A percentile compares a stretch with the other conserved stretches of the same genome.
Evolutionary conservation across 2,329 filamentous ascomycete genomes (phyloP).

Genomic region (Colletotrichum acutatum): DNA sequence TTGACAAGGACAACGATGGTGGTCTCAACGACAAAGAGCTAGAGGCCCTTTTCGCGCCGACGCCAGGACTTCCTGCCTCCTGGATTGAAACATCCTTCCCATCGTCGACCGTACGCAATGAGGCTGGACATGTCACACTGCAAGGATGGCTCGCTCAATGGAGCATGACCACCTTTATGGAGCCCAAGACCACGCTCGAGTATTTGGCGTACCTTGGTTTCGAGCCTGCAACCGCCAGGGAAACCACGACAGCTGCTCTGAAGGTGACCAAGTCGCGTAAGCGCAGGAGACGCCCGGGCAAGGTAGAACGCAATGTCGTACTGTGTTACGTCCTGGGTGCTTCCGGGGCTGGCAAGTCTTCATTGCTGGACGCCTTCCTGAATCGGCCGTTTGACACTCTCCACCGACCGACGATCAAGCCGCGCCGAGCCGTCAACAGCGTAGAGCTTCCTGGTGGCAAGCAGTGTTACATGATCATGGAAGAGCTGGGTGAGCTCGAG

Average conservation of each 20-base stretch:
- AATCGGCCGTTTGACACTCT: conserved; percentile 85
- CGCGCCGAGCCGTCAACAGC: conserved; percentile 92
- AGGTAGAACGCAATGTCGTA: conserved; percentile 94
- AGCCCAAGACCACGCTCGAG: conserved; percentile 93
- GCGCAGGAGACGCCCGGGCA: conserved; percentile 80
- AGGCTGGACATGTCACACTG: conserved; percentile 93
- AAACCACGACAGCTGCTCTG: conserved; percentile 82
- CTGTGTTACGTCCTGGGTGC: conserved; percentile 92
- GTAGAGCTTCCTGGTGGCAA: conserved; percentile 96
- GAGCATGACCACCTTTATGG: conserved; percentile 99
- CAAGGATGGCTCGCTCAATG: conserved; percentile 99
- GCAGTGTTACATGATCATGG: conserved; percentile 95
- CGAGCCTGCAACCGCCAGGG: conserved; percentile 80
- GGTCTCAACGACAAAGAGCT: conserved; percentile 90
- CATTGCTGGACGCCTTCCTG: conserved; percentile 89
- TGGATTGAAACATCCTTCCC: conserved; percentile 94
- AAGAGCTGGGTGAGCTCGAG: conserved; percentile 96
- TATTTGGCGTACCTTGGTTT: conserved; percentile 98
- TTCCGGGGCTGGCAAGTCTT: conserved; percentile 88
- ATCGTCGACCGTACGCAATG: conserved; percentile 92
- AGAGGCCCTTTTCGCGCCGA: conserved; percentile 88
- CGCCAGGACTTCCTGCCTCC: conserved; percentile 85
- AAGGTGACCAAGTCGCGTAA: conserved; percentile 95
- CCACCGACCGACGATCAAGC: conserved; percentile 95
- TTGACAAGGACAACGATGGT: conserved; percentile 97